phyloP scores from a whole-genome alignment of 2,329 filamentous ascomycete species.

The Colletotrichum tanaceti region DNA sequence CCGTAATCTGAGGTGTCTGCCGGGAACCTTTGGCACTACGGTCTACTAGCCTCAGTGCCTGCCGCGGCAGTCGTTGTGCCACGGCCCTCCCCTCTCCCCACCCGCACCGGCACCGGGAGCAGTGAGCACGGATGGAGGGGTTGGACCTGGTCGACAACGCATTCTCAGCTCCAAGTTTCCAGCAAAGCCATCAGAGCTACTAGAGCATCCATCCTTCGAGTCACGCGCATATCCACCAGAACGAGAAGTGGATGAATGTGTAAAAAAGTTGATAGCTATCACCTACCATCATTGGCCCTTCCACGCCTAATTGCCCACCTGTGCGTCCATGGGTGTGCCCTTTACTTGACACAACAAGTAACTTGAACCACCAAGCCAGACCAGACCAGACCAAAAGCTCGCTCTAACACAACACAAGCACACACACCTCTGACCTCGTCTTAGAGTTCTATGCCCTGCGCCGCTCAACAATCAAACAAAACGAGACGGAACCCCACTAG shows the following conservation, averaged over 20 bases:
- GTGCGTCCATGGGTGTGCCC: conserved; percentile 25
- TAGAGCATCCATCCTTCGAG: conserved; percentile 4
- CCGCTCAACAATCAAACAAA: conserved; percentile 26
- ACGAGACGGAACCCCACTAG: conserved; percentile 17
- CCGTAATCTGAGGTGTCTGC: too few relatives aligned
- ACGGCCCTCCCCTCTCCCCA: not conserved
- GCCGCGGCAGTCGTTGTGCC: conserved; percentile 7
- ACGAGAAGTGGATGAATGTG: conserved; percentile 22
- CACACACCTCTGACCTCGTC: conserved; percentile 10
- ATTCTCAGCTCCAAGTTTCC: conserved; percentile 1
- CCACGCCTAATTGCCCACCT: conserved; percentile 8
- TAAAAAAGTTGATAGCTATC: not conserved
- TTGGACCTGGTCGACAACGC: conserved; percentile 4
- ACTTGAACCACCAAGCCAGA: not conserved
- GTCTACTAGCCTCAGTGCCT: not conserved
- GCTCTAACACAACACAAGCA: not conserved
- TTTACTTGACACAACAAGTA: conserved; percentile 37
- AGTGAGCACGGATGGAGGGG: conserved; percentile 23
- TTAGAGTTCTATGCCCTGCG: conserved; percentile 34
- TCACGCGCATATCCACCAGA: conserved; percentile 23
- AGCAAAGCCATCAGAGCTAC: conserved; percentile 1
- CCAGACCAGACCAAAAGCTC: conserved; percentile 7
- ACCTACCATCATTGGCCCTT: not conserved
- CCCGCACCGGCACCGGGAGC: conserved; percentile 26
- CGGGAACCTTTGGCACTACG: conserved; percentile 1